Percentiles rank a stretch among this genome's conserved stretches.
phyloP scores from a whole-genome alignment of 495 filamentous ascomycete species.

The Tuber microsphaerosporum region DNA sequence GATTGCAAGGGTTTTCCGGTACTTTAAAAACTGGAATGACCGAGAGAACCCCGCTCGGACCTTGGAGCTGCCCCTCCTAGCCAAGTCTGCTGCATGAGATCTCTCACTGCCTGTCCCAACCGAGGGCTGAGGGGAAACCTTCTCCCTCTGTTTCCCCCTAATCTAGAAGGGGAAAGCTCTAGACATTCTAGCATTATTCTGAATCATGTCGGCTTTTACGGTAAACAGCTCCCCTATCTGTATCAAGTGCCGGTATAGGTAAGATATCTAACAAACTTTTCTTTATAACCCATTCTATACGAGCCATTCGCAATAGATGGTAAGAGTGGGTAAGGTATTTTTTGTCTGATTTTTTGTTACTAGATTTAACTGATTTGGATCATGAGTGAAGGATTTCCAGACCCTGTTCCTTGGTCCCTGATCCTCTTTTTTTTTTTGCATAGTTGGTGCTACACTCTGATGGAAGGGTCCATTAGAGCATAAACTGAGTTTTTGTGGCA shows the following conservation, averaged over 20 bases:
- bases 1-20: too few relatives aligned
- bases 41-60: neutral
- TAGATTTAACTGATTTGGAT: neutral
- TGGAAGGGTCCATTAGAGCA: neutral
- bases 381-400: neutral
- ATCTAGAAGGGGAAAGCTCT: neutral
- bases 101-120: neutral
- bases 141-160: neutral
- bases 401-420: neutral
- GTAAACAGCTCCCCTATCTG: neutral
- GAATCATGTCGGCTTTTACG: neutral
- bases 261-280: neutral
- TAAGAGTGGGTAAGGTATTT: neutral
- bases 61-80: neutral
- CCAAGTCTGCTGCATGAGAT: neutral
- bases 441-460: neutral
- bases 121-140: neutral
- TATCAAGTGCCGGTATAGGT: neutral
- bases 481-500: neutral
- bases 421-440: neutral
- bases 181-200: neutral
- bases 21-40: neutral
- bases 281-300: neutral
- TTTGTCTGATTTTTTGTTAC: neutral
- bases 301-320: neutral